Evolutionary conservation across 495 filamentous ascomycete species (phyloP).

Genomic region (Extremus antarcticus): DNA sequence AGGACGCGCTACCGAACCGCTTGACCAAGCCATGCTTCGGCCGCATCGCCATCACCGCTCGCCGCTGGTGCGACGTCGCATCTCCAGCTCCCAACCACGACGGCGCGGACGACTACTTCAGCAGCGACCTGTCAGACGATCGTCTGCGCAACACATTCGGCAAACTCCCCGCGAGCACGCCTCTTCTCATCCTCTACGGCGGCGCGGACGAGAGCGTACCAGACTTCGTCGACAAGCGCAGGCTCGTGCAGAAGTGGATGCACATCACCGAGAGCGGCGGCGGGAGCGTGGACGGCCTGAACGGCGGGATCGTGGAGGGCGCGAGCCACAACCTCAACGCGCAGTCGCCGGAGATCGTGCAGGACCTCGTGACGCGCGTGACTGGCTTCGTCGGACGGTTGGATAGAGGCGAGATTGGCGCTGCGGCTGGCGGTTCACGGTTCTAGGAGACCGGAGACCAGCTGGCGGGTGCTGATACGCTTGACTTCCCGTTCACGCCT

Average conservation of each 20-base stretch:
- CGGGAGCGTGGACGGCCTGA: slow-evolving; percentile 39
- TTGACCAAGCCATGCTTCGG: slow-evolving; percentile 39
- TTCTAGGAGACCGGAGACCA: background rate
- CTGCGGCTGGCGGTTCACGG: background rate
- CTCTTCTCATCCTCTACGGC: slow-evolving; percentile 56
- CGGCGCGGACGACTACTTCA: slow-evolving; percentile 84
- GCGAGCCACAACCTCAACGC: slow-evolving; percentile 52
- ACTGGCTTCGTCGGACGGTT: slow-evolving; percentile 44
- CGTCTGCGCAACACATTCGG: slow-evolving; percentile 56
- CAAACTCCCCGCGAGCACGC: slow-evolving; percentile 39
- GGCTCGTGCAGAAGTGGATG: slow-evolving; percentile 54
- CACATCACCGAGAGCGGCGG: slow-evolving; percentile 33
- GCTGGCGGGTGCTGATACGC: background rate
- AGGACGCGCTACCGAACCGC: slow-evolving; percentile 47
- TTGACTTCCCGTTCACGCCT: background rate
- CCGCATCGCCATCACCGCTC: slow-evolving; percentile 50
- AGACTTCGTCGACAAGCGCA: slow-evolving; percentile 48
- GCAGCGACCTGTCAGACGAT: slow-evolving; percentile 57
- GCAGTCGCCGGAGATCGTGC: slow-evolving; percentile 34
- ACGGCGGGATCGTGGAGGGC: slow-evolving; percentile 46
- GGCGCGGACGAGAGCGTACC: slow-evolving; percentile 65
- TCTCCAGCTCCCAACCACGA: slow-evolving; percentile 42
- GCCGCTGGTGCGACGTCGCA: slow-evolving; percentile 56
- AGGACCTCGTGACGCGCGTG: slow-evolving; percentile 45
- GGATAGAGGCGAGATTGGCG: slow-evolving; percentile 22